Evolutionary conservation across 1,139 yeast species (phyloP), one percentile per base, ranked within the genome.

Genomic region (Meyerozyma sp.): DNA sequence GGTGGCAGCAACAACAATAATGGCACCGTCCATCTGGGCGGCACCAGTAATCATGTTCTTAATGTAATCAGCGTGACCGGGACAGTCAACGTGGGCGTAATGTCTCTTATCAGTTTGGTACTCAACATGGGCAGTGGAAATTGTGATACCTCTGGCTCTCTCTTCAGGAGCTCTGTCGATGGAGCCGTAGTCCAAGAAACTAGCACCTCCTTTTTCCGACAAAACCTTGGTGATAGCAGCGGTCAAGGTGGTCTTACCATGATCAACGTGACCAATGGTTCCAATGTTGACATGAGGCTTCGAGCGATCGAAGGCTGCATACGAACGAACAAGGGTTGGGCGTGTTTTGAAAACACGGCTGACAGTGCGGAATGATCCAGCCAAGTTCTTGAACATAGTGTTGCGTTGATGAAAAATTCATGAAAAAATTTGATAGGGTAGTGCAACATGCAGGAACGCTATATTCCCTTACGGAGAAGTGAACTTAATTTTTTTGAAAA

Each of bases 11-110:
- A 93, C 98, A 54, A 93, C 98, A 75, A 93, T 91, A 61, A 93
- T 91, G 56, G 98, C 98, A 78, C 98, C 98, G 68, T 93, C 98
- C 98, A 91, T 91, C 70, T 93, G 96, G 58, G 98, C 96, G 59
- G 98, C 98, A 83, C 98, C 98, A 55, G 97, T 89, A 70, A 93
- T 93, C 98, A 93, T 93, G 70, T 91, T 91, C 78, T 93, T 93
- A 71, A 93, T 93, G 72, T 91, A 93, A 79, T 93, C 98, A 53
- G 95, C 95, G 81, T 93, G 98, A 59, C 98, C 98, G 48, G 98
- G 98, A 61, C 73, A 61, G 58, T 62, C 66, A 39, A 62, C 65
- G 54, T 62, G 65, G 49, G 66, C 90, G 65, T 89, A 89, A 71
- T 90, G 97, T 72, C 96, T 86, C 65, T 84, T 85, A 29, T 75